Conservation (phyloP, 441 rosid genomes). For the Adansonia rubrostipa region DNA sequence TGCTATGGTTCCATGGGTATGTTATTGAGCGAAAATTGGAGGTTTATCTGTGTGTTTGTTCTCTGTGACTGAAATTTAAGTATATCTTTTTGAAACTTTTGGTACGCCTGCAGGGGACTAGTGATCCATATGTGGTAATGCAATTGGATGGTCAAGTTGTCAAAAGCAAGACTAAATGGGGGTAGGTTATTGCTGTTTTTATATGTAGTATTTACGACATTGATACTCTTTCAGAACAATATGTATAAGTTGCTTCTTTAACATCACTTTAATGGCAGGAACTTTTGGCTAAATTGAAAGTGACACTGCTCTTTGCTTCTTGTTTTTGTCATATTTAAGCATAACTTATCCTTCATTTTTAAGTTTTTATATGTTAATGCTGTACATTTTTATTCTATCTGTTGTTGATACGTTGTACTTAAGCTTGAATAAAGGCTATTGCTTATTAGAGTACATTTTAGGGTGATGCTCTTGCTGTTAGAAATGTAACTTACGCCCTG, state of each 20-base stretch:
- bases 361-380: not conserved
- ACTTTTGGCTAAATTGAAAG: constrained; percentile 12
- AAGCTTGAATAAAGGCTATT: constrained; percentile 6
- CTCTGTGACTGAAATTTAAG: not conserved
- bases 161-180: constrained; percentile 81
- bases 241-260: not conserved
- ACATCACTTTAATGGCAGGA: not conserved
- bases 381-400: not conserved
- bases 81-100: not conserved
- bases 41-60: not conserved
- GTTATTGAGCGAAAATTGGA: constrained; percentile 24
- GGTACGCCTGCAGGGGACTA: constrained; percentile 68
- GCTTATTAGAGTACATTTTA: constrained; percentile 4
- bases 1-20: constrained; percentile 96
- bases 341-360: not conserved
- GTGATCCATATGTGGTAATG: constrained; percentile 88
- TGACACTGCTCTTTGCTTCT: not conserved
- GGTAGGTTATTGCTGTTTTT: constrained; percentile 45
- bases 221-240: not conserved
- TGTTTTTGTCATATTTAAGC: constrained; percentile 1
- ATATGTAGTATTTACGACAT: not conserved
- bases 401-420: not conserved
- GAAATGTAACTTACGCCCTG: not conserved
- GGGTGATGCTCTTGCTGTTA: not conserved
- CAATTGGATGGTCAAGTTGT: constrained; percentile 86